Evolutionary conservation across 2,329 filamentous ascomycete species (phyloP), one percentile per base, ranked within the genome.

Genomic region (Cercospora beticola): DNA sequence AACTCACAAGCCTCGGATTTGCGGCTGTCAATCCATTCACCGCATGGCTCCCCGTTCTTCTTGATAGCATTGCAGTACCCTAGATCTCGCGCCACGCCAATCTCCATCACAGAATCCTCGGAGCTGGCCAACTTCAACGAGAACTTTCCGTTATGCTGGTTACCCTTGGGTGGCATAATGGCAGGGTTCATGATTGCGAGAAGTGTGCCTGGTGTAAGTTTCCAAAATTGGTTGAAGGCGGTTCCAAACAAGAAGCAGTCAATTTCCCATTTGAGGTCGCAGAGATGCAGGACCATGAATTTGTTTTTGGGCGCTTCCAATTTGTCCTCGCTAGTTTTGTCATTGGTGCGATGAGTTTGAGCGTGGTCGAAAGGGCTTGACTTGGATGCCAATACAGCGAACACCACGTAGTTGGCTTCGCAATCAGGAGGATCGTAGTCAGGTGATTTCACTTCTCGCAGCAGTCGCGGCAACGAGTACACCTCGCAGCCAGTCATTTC

Each of bases 1-100:
- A 91, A 99, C 72, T 97, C 93, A 81, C 95, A 99, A 78, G 91
- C 92, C 74, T 97, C 90, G 0, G 94, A 97, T 75, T 93, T 92
- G 64, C 93, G 89, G 72, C 87, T 88, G 79, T 99, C 94, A 68
- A 99, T 86, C 95, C 95, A 99, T 30, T 87, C 83, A 36, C 87
- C 88, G 79, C 95, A 99, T 58, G 86, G 82, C 66, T 91, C 86
- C 46, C 95, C 94, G 77, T 97, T 93, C 76, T 92, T 94, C 78
- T 92, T 93, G 71, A 93, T 83, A 6, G 89, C 88, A 77, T 94
- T 93, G 81, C 95, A 99, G 78, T 91, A 97, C 1, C 92, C 93
- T 2, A 99, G 83, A 79, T 99, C 94, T 59, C 93, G 86, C 10
- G 94, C 88, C 23, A 85, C 87, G 46, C 96, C 95, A 63, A 99